Evolutionary conservation across 495 filamentous ascomycete genomes (phyloP).

Genomic region (Aspergillus campestris): DNA sequence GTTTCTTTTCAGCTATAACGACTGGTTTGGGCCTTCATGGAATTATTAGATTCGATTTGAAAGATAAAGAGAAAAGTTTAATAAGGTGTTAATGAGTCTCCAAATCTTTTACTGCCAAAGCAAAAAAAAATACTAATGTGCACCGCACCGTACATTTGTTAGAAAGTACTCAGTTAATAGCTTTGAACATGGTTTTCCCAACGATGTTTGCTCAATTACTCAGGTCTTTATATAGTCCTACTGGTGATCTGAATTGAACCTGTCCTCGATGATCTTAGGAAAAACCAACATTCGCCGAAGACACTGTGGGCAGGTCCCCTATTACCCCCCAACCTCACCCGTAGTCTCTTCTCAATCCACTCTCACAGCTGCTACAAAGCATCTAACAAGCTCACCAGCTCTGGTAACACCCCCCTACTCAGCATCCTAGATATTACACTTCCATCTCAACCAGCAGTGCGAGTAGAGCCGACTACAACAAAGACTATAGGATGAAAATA

Average conservation of each 20-base stretch:
- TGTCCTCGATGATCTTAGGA: neutral
- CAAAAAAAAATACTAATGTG: conserved; percentile 12
- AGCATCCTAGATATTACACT: no score
- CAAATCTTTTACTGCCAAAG: conserved; percentile 3
- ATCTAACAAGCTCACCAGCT: no score
- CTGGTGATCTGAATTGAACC: neutral
- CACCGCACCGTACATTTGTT: neutral
- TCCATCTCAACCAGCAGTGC: no score
- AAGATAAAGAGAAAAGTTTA: conserved; percentile 17
- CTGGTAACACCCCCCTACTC: no score
- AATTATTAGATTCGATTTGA: conserved; percentile 11
- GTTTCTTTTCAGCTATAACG: neutral
- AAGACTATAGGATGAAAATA: no score
- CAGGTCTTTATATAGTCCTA: no score
- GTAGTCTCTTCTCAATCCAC: no score
- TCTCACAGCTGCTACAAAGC: no score
- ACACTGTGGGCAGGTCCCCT: no score
- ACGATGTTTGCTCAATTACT: neutral
- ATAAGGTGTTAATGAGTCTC: conserved; percentile 15
- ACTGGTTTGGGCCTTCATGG: neutral
- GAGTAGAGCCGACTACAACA: no score
- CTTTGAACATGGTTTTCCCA: conserved; percentile 1
- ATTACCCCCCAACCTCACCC: no score
- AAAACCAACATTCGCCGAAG: no score
- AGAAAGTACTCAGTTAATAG: conserved; percentile 4